A percentile compares a stretch with the other conserved stretches of the same genome.
Evolutionary conservation across 768 basidiomycete species (phyloP).

Genomic region (Leccinum rimulosum): DNA sequence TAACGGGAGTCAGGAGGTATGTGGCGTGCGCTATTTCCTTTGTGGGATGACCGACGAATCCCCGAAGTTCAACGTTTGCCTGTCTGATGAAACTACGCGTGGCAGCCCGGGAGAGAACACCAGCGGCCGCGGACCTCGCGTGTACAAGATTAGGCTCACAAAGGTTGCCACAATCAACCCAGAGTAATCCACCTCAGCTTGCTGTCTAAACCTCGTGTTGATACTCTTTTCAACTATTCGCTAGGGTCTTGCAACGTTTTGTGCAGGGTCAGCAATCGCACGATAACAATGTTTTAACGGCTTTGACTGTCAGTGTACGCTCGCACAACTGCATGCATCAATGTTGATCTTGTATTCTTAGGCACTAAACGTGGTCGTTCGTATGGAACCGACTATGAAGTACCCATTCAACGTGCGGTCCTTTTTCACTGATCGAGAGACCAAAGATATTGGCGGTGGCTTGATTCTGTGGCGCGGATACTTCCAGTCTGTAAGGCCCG

Average conservation of each 20-base stretch:
- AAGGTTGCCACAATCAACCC: slow-evolving; percentile 61
- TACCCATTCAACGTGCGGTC: slow-evolving; percentile 74
- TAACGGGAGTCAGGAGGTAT: slow-evolving; percentile 49
- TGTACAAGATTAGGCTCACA: slow-evolving; percentile 62
- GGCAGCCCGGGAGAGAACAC: slow-evolving; percentile 34
- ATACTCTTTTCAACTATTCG: slow-evolving; percentile 1
- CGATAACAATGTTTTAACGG: slow-evolving; percentile 66
- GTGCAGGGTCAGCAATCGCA: slow-evolving; percentile 61
- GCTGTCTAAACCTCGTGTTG: slow-evolving; percentile 22
- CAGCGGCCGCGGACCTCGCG: slow-evolving; percentile 48
- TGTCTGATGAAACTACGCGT: slow-evolving; percentile 39
- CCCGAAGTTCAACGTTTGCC: slow-evolving; percentile 58
- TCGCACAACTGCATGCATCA: not conserved
- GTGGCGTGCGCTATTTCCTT: slow-evolving; percentile 9
- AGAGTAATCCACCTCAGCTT: slow-evolving; percentile 34
- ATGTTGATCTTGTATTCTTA: slow-evolving; percentile 24
- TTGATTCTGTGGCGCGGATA: slow-evolving; percentile 77
- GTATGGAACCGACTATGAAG: slow-evolving; percentile 67
- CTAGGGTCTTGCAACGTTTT: slow-evolving; percentile 63
- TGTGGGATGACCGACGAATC: slow-evolving; percentile 1
- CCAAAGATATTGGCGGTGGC: slow-evolving; percentile 54
- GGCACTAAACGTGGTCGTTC: slow-evolving; percentile 73
- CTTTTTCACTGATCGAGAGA: slow-evolving; percentile 63
- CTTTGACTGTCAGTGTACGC: slow-evolving; percentile 50
- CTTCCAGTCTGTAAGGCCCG: slow-evolving; percentile 76